Evolutionary conservation across 2,329 filamentous ascomycete species (phyloP).

Genomic region (Xylariaceae sp.): DNA sequence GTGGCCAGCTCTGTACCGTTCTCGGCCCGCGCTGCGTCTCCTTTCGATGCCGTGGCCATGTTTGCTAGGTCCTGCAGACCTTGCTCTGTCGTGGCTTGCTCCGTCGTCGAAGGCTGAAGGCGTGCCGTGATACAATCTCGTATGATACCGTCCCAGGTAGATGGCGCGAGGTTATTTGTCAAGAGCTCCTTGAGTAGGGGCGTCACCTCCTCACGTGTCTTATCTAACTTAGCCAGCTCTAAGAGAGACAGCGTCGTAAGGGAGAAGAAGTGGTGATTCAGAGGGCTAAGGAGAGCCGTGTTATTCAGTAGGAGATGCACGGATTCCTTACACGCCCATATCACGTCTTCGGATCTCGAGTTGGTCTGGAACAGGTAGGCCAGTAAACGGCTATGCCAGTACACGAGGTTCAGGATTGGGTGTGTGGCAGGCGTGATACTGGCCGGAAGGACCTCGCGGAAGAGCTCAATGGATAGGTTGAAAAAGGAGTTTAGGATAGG

Average conservation of each 20-base stretch:
- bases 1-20: conserved; percentile 17
- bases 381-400: conserved; percentile 65
- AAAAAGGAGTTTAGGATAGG: conserved; percentile 46
- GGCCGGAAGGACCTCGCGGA: conserved; percentile 58
- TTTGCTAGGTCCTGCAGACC: conserved; percentile 59
- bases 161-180: conserved; percentile 45
- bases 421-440: conserved; percentile 47
- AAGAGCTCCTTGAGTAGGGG: conserved; percentile 51
- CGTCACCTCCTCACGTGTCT: conserved; percentile 52
- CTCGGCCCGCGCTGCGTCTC: conserved; percentile 24
- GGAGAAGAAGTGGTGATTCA: conserved; percentile 62
- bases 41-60: conserved; percentile 42
- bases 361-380: conserved; percentile 55
- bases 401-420: conserved; percentile 59
- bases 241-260: conserved; percentile 57
- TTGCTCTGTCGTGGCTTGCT: conserved; percentile 42
- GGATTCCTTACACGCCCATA: conserved; percentile 56
- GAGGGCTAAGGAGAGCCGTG: conserved; percentile 52
- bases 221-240: conserved; percentile 52
- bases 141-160: conserved; percentile 54
- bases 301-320: conserved; percentile 53
- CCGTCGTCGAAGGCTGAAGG: conserved; percentile 33
- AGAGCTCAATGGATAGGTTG: conserved; percentile 57
- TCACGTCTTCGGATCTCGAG: conserved; percentile 50
- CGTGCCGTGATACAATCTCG: conserved; percentile 47